A percentile compares a stretch with the other conserved stretches of the same genome.
Conservation (phyloP, 306 rosid genomes). For the Castanopsis chinensis region DNA sequence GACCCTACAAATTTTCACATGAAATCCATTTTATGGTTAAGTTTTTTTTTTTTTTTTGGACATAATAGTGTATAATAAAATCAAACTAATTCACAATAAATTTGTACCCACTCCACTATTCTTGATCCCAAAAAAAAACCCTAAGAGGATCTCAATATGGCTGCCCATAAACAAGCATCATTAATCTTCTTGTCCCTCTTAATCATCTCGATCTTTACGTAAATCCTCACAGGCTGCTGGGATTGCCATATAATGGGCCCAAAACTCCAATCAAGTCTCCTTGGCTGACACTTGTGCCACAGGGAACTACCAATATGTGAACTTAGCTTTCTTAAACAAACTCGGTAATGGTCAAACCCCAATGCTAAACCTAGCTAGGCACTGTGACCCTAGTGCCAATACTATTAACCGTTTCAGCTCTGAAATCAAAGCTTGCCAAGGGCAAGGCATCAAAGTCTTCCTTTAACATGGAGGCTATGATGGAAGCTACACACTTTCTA, state of each 20-base stretch:
- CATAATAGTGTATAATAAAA: no score
- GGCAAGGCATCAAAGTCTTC: slow-evolving; percentile 44
- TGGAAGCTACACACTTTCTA: slow-evolving; percentile 41
- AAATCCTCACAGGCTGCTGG: slow-evolving; percentile 34
- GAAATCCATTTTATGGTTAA: no score
- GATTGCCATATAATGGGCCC: slow-evolving; percentile 64
- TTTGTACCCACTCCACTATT: not conserved
- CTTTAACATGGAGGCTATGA: slow-evolving; percentile 54
- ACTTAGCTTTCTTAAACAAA: slow-evolving; percentile 45
- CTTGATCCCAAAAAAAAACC: not conserved
- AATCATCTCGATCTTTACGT: slow-evolving; percentile 13
- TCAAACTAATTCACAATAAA: no score
- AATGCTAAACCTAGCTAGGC: slow-evolving; percentile 41
- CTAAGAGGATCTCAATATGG: slow-evolving; percentile 32
- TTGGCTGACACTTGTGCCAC: slow-evolving; percentile 47
- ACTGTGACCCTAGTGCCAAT: slow-evolving; percentile 30
- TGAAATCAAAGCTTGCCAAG: slow-evolving; percentile 44
- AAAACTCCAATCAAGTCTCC: slow-evolving; percentile 42
- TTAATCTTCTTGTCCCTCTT: slow-evolving; percentile 21
- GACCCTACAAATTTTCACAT: no score
- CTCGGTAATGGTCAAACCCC: slow-evolving; percentile 52
- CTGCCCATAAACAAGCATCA: slow-evolving; percentile 28
- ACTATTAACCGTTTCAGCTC: slow-evolving; percentile 25
- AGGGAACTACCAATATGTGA: slow-evolving; percentile 56
- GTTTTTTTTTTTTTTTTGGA: no score